Percentiles rank a stretch among this genome's conserved stretches.
Evolutionary conservation across 345 rosid species (phyloP).

Genomic region (Populus simonii): DNA sequence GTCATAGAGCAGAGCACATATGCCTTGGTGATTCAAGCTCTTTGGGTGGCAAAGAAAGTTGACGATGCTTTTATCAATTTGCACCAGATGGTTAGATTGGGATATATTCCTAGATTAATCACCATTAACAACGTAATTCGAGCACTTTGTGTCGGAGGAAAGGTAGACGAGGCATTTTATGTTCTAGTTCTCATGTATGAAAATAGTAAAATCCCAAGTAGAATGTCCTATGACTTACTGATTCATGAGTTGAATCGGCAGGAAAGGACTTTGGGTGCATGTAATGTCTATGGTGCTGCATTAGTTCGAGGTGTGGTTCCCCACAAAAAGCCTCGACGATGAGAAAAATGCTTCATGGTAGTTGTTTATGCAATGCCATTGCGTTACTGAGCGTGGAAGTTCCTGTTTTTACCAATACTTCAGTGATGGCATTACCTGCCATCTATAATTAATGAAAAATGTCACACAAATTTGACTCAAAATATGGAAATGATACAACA

Average conservation of each 20-base stretch:
- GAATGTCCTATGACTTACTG: constrained; percentile 34
- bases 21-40: constrained; percentile 31
- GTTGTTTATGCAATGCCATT: too few relatives aligned
- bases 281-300: constrained; percentile 48
- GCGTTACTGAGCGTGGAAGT: too few relatives aligned
- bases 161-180: constrained; percentile 38
- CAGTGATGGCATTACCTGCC: too few relatives aligned
- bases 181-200: constrained; percentile 39
- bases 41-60: constrained; percentile 30
- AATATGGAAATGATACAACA: not conserved
- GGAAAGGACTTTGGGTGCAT: constrained; percentile 27
- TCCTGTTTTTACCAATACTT: too few relatives aligned
- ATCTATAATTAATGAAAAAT: too few relatives aligned
- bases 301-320: constrained; percentile 50
- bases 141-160: constrained; percentile 39
- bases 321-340: constrained; percentile 24
- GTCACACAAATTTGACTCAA: not conserved
- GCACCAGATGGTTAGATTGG: constrained; percentile 30
- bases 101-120: constrained; percentile 36
- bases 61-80: constrained; percentile 39
- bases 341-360: not conserved
- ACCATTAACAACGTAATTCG: constrained; percentile 39
- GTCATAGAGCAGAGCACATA: constrained; percentile 24
- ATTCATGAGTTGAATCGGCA: constrained; percentile 46
- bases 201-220: constrained; percentile 29